These are phyloP conservation scores for Coemansia umbellata DNA, from an alignment of 192 early-diverging fungal species.

Conservation along the genomic window DNA sequence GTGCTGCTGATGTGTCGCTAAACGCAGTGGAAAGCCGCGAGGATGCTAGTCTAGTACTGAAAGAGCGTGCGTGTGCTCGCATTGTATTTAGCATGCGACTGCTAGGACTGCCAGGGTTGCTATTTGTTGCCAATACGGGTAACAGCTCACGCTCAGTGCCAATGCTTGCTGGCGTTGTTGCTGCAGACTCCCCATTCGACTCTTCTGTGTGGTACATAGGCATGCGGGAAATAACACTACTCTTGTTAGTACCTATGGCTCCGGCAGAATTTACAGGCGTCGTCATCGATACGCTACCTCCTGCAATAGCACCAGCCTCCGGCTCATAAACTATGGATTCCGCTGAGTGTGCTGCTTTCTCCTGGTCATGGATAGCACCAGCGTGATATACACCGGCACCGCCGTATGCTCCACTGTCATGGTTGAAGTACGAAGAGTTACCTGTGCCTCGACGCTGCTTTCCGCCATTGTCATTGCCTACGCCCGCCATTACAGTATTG, in stretches of 20 bases:
- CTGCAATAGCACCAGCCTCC: background rate
- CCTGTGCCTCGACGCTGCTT: too few relatives aligned
- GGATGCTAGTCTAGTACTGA: constrained; percentile 24
- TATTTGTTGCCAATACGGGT: background rate
- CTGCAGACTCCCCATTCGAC: background rate
- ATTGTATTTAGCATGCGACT: constrained; percentile 17
- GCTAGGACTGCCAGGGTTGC: background rate
- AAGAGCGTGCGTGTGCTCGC: constrained; percentile 37
- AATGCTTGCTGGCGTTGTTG: constrained; percentile 27
- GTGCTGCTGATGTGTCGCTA: constrained; percentile 12
- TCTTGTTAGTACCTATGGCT: too few relatives aligned
- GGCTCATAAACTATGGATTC: background rate
- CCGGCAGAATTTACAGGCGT: too few relatives aligned
- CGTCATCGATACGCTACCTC: too few relatives aligned
- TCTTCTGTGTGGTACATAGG: background rate
- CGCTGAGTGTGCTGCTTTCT: background rate
- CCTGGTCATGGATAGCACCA: background rate
- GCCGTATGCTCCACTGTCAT: background rate
- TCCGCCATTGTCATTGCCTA: background rate
- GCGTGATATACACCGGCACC: background rate
- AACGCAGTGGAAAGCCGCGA: constrained; percentile 29
- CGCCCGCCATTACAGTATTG: background rate
- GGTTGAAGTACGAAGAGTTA: too few relatives aligned
- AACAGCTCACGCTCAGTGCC: constrained; percentile 13
- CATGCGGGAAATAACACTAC: background rate